A percentile compares a stretch with the other conserved stretches of the same genome.
These are phyloP conservation scores for Acanthamoeba culbertsoni DNA, from an alignment of 208 protist genomes.

Conservation along the genomic window DNA sequence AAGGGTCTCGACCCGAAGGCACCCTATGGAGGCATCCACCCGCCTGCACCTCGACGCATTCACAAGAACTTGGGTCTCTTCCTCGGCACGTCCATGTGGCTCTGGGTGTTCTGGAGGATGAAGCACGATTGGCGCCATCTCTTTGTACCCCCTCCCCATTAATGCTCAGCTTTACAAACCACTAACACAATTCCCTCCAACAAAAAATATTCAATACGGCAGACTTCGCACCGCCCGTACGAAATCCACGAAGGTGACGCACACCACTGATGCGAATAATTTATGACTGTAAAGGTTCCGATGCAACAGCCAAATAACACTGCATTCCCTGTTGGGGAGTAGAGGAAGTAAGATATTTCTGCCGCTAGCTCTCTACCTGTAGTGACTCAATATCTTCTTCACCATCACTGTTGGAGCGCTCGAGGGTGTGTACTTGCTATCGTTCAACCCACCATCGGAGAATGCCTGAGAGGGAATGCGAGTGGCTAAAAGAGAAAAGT, in stretches of 20 bases:
- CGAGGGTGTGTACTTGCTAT: too few relatives aligned
- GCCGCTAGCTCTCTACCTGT: not conserved
- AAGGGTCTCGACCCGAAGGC: not conserved
- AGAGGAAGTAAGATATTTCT: not conserved
- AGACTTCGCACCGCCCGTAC: constrained; percentile 28
- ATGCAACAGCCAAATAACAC: too few relatives aligned
- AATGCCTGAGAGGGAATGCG: too few relatives aligned
- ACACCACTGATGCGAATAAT: not conserved
- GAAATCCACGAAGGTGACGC: not conserved
- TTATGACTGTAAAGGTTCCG: too few relatives aligned
- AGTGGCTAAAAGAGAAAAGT: too few relatives aligned
- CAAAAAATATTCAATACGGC: not conserved
- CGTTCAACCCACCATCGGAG: too few relatives aligned
- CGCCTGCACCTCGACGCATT: not conserved
- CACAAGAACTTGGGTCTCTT: constrained; percentile 61
- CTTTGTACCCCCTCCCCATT: not conserved
- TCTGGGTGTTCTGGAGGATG: constrained; percentile 72
- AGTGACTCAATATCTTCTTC: too few relatives aligned
- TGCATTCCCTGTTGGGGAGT: too few relatives aligned
- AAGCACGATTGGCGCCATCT: constrained; percentile 62
- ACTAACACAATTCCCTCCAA: not conserved
- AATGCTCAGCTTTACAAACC: not conserved
- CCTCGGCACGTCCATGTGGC: constrained; percentile 68
- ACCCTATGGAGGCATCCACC: not conserved
- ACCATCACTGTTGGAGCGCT: too few relatives aligned